Evolutionary conservation across 2,329 filamentous ascomycete species (phyloP).

Genomic region (Coniochaeta sp.): DNA sequence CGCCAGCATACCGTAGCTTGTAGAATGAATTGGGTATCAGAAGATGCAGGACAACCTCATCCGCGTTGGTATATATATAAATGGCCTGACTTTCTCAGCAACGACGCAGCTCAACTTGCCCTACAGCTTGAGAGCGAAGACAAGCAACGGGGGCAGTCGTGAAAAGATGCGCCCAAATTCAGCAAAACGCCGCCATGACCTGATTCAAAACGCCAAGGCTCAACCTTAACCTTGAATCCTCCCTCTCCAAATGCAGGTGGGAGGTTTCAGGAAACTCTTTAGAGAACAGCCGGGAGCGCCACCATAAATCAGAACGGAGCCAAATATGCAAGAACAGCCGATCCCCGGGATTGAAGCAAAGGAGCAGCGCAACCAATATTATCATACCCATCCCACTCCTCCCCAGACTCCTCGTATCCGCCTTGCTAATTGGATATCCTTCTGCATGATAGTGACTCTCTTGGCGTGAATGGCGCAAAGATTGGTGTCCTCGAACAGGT

Average conservation of each 20-base stretch:
- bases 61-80: no score
- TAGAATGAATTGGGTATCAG: slow-evolving; percentile 2
- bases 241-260: background rate
- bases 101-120: background rate
- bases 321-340: background rate
- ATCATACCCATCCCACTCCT: slow-evolving; percentile 46
- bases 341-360: background rate
- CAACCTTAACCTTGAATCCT: background rate
- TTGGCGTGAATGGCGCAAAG: slow-evolving; percentile 96
- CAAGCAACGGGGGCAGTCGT: background rate
- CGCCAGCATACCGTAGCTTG: background rate
- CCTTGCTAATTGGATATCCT: slow-evolving; percentile 90
- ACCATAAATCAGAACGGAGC: no score
- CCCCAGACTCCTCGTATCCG: slow-evolving; percentile 74
- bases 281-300: no score
- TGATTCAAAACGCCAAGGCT: background rate
- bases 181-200: background rate
- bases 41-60: slow-evolving; percentile 10
- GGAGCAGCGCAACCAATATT: background rate
- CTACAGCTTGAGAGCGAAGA: background rate
- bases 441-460: slow-evolving; percentile 94
- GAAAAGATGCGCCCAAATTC: background rate
- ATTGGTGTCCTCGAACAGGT: slow-evolving; percentile 95
- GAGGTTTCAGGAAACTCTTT: background rate
- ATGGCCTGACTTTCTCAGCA: background rate